A percentile compares a stretch with the other conserved stretches of the same genome.
Evolutionary conservation across 176 grass and related monocot genomes (phyloP).

Genomic region (Carex littledalei): DNA sequence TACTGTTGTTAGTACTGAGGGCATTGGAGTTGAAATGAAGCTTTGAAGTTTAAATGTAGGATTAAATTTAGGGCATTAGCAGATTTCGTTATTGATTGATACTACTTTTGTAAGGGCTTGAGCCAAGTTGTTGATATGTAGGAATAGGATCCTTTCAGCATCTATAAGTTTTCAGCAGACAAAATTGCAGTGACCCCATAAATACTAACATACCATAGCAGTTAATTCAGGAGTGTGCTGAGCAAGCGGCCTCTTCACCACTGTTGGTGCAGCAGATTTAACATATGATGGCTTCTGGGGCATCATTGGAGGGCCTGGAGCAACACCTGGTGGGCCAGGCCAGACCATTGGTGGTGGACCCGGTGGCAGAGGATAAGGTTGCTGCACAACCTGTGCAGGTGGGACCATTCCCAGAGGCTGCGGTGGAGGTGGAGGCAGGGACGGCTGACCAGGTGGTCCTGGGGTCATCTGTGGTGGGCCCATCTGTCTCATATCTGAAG

Average conservation of each 20-base stretch:
- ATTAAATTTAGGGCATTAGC: background rate
- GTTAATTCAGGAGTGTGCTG: slow-evolving; percentile 96
- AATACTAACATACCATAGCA: slow-evolving; percentile 67
- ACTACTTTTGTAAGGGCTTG: too few species aligned
- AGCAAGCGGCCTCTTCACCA: slow-evolving; percentile 93
- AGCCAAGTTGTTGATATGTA: too few species aligned
- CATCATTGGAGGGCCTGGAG: slow-evolving; percentile 42
- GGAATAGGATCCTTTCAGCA: background rate
- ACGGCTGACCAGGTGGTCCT: slow-evolving; percentile 51
- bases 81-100: slow-evolving; percentile 1
- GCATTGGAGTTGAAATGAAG: background rate
- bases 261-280: slow-evolving; percentile 90
- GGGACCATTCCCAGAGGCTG: slow-evolving; percentile 35
- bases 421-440: slow-evolving; percentile 56
- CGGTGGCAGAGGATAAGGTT: slow-evolving; percentile 63
- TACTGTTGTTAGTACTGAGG: background rate
- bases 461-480: slow-evolving; percentile 53
- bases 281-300: slow-evolving; percentile 96
- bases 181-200: background rate
- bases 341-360: slow-evolving; percentile 54
- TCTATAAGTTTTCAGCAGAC: background rate
- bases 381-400: slow-evolving; percentile 50
- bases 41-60: background rate
- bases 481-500: slow-evolving; percentile 62
- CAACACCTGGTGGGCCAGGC: slow-evolving; percentile 53